A percentile compares a stretch with the other conserved stretches of the same genome.
These are phyloP conservation scores for Didymella glomerata DNA, from an alignment of 2,329 filamentous ascomycete species.

Conservation along the genomic window DNA sequence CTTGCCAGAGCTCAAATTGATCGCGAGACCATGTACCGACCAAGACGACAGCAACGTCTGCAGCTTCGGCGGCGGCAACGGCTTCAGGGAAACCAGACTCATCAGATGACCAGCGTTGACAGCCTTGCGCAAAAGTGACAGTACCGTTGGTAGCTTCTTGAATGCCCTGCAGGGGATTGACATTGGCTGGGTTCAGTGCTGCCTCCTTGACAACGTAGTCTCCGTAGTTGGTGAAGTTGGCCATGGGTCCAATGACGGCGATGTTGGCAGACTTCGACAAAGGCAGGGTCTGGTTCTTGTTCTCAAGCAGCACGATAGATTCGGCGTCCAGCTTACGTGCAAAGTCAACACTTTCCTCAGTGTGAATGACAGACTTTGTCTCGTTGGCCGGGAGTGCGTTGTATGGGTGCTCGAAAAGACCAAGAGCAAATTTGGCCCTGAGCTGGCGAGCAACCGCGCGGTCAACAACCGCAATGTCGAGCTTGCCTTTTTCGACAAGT, in stretches of 20 bases:
- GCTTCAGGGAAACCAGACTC: conserved; percentile 73
- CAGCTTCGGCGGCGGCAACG: conserved; percentile 68
- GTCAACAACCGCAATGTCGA: conserved; percentile 69
- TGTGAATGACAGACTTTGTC: conserved; percentile 69
- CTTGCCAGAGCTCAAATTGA: conserved; percentile 74
- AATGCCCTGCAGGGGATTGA: conserved; percentile 76
- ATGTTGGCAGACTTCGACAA: conserved; percentile 72
- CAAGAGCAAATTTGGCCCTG: conserved; percentile 72
- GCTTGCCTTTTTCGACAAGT: conserved; percentile 67
- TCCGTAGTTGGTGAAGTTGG: conserved; percentile 66
- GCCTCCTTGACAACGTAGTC: conserved; percentile 75
- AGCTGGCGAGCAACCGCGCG: conserved; percentile 72
- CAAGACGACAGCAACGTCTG: conserved; percentile 76
- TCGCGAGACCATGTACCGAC: conserved; percentile 81
- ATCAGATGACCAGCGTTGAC: conserved; percentile 75
- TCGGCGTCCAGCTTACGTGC: conserved; percentile 73
- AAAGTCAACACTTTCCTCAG: conserved; percentile 64
- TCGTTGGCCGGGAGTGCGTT: conserved; percentile 64
- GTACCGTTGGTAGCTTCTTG: conserved; percentile 64
- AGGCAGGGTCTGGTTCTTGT: conserved; percentile 70
- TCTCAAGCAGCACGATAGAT: conserved; percentile 77
- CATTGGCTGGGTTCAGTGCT: conserved; percentile 65
- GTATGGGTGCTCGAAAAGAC: conserved; percentile 76
- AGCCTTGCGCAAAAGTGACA: conserved; percentile 73
- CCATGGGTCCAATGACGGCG: conserved; percentile 79